These are phyloP conservation scores for Salix viminalis DNA, from an alignment of 345 rosid species.

Conservation along the genomic window DNA sequence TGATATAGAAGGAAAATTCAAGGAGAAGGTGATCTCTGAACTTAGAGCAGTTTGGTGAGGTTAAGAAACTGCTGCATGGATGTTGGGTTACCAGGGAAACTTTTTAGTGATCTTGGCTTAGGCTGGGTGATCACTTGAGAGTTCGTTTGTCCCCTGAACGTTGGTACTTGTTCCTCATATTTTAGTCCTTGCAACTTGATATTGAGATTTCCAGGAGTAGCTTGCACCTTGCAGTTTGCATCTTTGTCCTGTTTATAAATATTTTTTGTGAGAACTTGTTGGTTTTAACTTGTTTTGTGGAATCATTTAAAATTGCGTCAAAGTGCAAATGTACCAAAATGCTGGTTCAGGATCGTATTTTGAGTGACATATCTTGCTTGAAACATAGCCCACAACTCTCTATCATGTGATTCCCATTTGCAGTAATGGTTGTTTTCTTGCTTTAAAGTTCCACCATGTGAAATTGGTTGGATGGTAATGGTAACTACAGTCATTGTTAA, in stretches of 20 bases:
- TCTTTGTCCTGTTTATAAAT: not conserved
- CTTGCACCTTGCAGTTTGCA: not conserved
- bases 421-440: not conserved
- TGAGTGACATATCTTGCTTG: too few species aligned
- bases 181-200: not conserved
- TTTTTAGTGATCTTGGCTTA: not conserved
- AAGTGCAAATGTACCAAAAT: too few species aligned
- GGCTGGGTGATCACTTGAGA: not conserved
- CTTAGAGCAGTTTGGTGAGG: not conserved
- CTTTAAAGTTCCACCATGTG: not conserved
- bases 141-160: not conserved
- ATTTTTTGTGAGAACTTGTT: not conserved
- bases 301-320: not conserved
- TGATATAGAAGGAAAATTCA: not conserved
- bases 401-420: not conserved
- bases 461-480: not conserved
- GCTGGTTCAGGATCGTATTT: not conserved
- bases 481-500: not conserved
- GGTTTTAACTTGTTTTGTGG: not conserved
- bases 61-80: not conserved
- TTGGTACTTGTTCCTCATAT: not conserved
- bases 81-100: not conserved
- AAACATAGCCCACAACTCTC: too few species aligned
- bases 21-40: not conserved
- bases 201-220: not conserved